These are phyloP conservation scores for Rhodotorula paludigena DNA, from an alignment of 768 basidiomycete species.

Conservation along the genomic window DNA sequence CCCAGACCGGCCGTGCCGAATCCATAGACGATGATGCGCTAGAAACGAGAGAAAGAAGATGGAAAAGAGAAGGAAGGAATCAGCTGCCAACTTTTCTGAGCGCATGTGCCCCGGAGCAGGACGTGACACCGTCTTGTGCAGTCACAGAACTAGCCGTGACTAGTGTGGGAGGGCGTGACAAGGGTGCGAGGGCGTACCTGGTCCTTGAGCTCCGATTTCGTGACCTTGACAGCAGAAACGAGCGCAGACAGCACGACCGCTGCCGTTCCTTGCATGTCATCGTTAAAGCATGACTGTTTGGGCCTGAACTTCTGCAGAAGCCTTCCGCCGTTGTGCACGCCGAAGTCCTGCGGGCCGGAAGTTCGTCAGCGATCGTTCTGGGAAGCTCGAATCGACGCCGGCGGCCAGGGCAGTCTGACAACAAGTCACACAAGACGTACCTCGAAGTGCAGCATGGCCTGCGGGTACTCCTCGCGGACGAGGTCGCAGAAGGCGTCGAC, in stretches of 20 bases:
- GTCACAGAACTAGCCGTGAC: no score
- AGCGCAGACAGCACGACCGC: conserved; percentile 67
- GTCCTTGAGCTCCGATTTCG: conserved; percentile 60
- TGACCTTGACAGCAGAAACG: conserved; percentile 65
- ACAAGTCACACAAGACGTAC: not conserved
- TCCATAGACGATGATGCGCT: conserved; percentile 1
- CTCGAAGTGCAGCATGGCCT: no score
- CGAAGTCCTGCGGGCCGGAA: conserved; percentile 61
- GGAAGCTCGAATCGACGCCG: no score
- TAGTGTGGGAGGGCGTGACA: no score
- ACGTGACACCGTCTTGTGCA: not conserved
- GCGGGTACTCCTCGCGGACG: conserved; percentile 35
- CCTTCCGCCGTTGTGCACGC: conserved; percentile 19
- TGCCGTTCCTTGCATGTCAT: conserved; percentile 78
- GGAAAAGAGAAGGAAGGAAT: no score
- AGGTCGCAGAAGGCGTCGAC: conserved; percentile 59
- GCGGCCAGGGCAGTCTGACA: not conserved
- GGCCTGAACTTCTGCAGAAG: conserved; percentile 55
- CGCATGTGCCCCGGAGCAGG: not conserved
- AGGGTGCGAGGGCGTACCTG: no score
- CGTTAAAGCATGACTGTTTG: conserved; percentile 63
- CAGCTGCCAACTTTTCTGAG: no score
- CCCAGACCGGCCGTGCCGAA: conserved; percentile 69
- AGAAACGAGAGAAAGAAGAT: no score
- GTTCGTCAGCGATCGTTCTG: no score